Base-by-base conservation (phyloP, 371 early-diverging fungal genomes). In the Actinomortierella ambigua region DNA sequence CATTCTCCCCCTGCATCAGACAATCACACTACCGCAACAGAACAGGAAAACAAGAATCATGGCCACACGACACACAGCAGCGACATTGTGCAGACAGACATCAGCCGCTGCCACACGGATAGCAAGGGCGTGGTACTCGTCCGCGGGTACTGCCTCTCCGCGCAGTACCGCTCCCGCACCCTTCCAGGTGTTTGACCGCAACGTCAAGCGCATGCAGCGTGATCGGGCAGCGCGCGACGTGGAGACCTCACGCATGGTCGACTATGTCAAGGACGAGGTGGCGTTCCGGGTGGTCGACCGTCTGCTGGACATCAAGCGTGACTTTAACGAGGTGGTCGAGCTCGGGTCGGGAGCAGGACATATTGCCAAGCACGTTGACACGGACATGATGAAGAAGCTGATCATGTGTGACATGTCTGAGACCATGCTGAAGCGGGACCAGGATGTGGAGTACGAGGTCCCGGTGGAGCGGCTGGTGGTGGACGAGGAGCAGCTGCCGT, bases 231-330 rank as follows among this genome's bases (percentile, higher is more conserved):
- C 93, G 1, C 43, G 77, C 1, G 76, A 85, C 41, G 70, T 73
- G 3, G 83, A 82, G 28, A 61, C 75, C 29, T 90, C 91, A 58
- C 88, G 93, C 9, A 80, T 85, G n/a, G 90, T 88, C 1, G 97
- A 98, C 77, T 98, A 98, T 66, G 80, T 98, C 24, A 90, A 88
- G 61, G 95, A 97, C 77, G 96, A 95, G 61, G 86, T 96, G 6
- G 97, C 96, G 7, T 85, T 85, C 26, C 79, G 96, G 39, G 79
- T 98, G 3, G 94, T 90, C 4, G 98, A 98, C 70, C 83, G 97
- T 34, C 76, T 98, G 28, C 62, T 93, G 83, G 94, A 93, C 57
- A 93, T 97, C 75, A 95, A 95, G 68, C 85, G 93, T 43, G 81
- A 88, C 48, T 95, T 91, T 76, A 70, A 84, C 56, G 89, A 87